phyloP scores from a whole-genome alignment of 1,139 yeast species.

The Nakaseomyces sp. region DNA sequence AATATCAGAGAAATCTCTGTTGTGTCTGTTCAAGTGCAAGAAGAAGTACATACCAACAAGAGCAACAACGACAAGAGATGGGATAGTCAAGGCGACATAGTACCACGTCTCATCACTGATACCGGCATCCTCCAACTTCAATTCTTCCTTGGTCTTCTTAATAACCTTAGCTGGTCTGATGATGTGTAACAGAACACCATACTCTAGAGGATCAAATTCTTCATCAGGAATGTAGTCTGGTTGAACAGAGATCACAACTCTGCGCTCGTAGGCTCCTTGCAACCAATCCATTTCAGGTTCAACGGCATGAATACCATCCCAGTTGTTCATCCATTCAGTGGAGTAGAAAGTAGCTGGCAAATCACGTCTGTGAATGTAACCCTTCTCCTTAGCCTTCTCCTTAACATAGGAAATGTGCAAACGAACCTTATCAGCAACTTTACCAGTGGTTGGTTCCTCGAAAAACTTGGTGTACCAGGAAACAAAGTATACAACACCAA shows the following conservation, averaged over 20 bases:
- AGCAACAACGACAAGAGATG: slow-evolving; percentile 58
- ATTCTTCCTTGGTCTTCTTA: slow-evolving; percentile 49
- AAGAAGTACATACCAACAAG: slow-evolving; percentile 58
- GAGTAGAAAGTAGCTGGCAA: slow-evolving; percentile 48
- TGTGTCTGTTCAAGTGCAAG: slow-evolving; percentile 42
- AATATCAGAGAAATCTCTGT: slow-evolving; percentile 40
- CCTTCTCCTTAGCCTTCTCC: slow-evolving; percentile 47
- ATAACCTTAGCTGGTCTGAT: slow-evolving; percentile 50
- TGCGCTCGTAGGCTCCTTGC: slow-evolving; percentile 39
- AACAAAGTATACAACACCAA: slow-evolving; percentile 59
- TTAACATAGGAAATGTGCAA: slow-evolving; percentile 59
- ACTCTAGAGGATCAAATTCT: slow-evolving; percentile 46
- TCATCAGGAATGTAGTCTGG: slow-evolving; percentile 60
- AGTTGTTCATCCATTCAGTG: slow-evolving; percentile 63
- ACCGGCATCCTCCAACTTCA: slow-evolving; percentile 47
- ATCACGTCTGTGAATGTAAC: slow-evolving; percentile 42
- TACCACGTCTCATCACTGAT: slow-evolving; percentile 56
- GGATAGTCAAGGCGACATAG: slow-evolving; percentile 59
- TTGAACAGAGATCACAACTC: slow-evolving; percentile 54
- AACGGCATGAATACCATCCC: slow-evolving; percentile 56
- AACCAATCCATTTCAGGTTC: slow-evolving; percentile 57
- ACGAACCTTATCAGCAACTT: slow-evolving; percentile 47
- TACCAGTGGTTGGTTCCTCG: slow-evolving; percentile 35
- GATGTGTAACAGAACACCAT: slow-evolving; percentile 50
- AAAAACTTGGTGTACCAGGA: slow-evolving; percentile 70